Conservation (phyloP, 495 filamentous ascomycete species). For the Xylaria palmicola region DNA sequence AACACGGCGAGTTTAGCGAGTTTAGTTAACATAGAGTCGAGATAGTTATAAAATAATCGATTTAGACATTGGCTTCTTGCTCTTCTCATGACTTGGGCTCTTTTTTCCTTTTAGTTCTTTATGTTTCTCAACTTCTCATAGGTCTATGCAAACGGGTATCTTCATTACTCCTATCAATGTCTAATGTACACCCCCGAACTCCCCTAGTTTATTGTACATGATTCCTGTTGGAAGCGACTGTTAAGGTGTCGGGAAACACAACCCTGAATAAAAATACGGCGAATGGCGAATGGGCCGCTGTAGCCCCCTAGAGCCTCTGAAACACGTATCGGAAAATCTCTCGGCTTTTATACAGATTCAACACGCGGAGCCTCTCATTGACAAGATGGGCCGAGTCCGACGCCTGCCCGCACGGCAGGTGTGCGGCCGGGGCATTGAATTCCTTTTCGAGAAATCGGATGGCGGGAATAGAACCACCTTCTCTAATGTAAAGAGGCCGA, state of each 20-base stretch:
- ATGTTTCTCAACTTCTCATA: too few species aligned
- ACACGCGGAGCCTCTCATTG: conserved; percentile 83
- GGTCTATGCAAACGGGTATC: conserved; percentile 6
- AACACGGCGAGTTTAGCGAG: background rate
- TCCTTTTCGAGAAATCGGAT: conserved; percentile 95
- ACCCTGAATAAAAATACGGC: background rate
- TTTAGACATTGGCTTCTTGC: background rate
- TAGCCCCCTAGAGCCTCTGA: conserved; percentile 34
- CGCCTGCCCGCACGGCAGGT: conserved; percentile 91
- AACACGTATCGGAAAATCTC: conserved; percentile 92
- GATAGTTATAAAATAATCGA: background rate
- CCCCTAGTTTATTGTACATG: background rate
- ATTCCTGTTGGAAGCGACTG: background rate
- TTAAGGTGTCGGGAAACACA: too few species aligned
- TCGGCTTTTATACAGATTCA: conserved; percentile 86
- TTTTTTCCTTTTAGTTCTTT: too few species aligned
- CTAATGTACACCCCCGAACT: background rate
- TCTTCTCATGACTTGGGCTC: background rate
- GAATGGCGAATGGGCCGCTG: background rate
- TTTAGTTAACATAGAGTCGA: background rate
- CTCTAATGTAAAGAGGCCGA: conserved; percentile 84
- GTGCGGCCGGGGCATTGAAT: conserved; percentile 87
- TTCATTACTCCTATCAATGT: background rate
- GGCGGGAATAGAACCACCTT: conserved; percentile 90
- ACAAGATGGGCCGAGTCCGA: conserved; percentile 93